Conservation (phyloP, 768 basidiomycete species). For the Boletus tylopilopsis region DNA sequence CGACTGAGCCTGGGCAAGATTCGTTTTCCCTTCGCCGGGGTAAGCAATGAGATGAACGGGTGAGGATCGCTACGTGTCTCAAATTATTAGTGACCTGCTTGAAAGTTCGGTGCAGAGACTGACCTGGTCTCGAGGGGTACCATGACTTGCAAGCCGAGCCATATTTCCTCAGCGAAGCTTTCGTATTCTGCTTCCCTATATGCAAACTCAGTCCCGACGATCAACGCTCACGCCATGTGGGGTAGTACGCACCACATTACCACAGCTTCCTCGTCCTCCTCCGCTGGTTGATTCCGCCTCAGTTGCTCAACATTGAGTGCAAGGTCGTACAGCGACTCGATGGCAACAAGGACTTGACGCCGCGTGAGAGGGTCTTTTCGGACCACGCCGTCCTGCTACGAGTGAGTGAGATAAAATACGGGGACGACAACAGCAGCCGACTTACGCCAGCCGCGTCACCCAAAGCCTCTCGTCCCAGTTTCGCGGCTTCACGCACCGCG, state of each 20-base stretch:
- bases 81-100: neutral
- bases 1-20: slow-evolving; percentile 86
- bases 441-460: slow-evolving; percentile 55
- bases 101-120: slow-evolving; percentile 3
- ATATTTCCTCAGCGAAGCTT: slow-evolving; percentile 63
- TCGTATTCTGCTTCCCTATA: slow-evolving; percentile 59
- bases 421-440: neutral
- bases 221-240: neutral
- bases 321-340: slow-evolving; percentile 85
- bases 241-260: slow-evolving; percentile 41
- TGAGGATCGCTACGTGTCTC: slow-evolving; percentile 72
- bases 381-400: slow-evolving; percentile 59
- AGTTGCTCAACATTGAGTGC: slow-evolving; percentile 84
- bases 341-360: slow-evolving; percentile 69
- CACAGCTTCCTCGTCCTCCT: slow-evolving; percentile 43
- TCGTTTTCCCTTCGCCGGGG: slow-evolving; percentile 88
- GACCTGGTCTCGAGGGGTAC: slow-evolving; percentile 93
- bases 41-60: slow-evolving; percentile 91
- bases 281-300: slow-evolving; percentile 68
- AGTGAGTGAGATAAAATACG: neutral
- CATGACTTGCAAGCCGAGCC: slow-evolving; percentile 81
- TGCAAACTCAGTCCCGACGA: slow-evolving; percentile 1
- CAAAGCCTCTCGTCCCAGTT: slow-evolving; percentile 69
- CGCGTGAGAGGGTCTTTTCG: slow-evolving; percentile 72
- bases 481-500: slow-evolving; percentile 70